Evolutionary conservation across 352 stramenopile species (phyloP).

Genomic region (Globisporangium nagaii): DNA sequence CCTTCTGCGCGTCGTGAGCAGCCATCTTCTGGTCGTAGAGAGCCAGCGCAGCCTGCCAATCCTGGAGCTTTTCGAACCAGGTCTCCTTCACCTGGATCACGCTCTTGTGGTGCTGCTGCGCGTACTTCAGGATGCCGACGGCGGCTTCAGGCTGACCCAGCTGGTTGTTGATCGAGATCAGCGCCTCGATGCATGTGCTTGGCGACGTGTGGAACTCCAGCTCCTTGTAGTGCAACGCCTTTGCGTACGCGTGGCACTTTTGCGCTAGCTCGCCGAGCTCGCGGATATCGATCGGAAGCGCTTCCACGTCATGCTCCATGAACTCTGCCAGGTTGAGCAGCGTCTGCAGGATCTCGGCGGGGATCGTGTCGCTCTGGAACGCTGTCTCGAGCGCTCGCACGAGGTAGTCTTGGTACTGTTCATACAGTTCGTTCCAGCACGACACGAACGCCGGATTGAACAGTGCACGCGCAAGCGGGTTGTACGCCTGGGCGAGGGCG

Average conservation of each 20-base stretch:
- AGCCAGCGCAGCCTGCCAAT: slow-evolving; percentile 93
- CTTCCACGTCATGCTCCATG: slow-evolving; percentile 97
- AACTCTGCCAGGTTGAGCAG: slow-evolving; percentile 98
- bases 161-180: slow-evolving; percentile 99
- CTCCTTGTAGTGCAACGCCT: slow-evolving; percentile 96
- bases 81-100: slow-evolving; percentile 91
- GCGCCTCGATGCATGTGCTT: slow-evolving; percentile 93
- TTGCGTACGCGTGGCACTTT: slow-evolving; percentile 97
- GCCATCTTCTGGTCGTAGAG: slow-evolving; percentile 91
- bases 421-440: slow-evolving; percentile 97
- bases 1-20: slow-evolving; percentile 6
- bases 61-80: slow-evolving; percentile 98
- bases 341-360: slow-evolving; percentile 95
- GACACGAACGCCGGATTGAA: slow-evolving; percentile 99
- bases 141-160: slow-evolving; percentile 94
- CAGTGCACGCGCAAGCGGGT: slow-evolving; percentile 93
- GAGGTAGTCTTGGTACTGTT: slow-evolving; percentile 91
- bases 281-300: slow-evolving; percentile 95
- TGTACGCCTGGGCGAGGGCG: slow-evolving; percentile 94
- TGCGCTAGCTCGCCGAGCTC: slow-evolving; percentile 92
- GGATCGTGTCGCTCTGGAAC: slow-evolving; percentile 90
- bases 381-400: slow-evolving; percentile 91
- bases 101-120: slow-evolving; percentile 67
- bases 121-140: slow-evolving; percentile 96
- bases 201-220: slow-evolving; percentile 93